Conservation (phyloP, 306 rosid species). For the Ammopiptanthus mongolicus region DNA sequence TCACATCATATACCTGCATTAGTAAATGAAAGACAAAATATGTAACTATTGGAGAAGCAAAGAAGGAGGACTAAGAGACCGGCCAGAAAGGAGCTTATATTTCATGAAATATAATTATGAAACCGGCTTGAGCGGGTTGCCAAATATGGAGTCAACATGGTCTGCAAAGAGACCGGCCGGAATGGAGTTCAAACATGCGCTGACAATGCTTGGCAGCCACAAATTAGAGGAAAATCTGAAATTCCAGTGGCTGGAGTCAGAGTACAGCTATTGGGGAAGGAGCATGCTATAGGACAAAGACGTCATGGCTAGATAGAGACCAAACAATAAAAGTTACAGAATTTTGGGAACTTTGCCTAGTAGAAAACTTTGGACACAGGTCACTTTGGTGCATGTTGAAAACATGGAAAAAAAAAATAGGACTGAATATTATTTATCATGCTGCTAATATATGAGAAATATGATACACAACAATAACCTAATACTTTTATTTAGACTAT, state of each 20-base stretch:
- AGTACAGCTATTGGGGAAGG: background rate
- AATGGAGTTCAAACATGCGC: background rate
- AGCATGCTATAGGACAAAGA: no score
- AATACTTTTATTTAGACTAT: background rate
- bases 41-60: constrained; percentile 9
- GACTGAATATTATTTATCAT: no score
- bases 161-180: background rate
- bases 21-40: background rate
- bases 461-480: background rate
- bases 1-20: constrained; percentile 70
- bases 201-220: background rate
- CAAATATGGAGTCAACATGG: no score
- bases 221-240: background rate
- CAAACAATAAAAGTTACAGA: background rate
- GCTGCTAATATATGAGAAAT: background rate
- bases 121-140: background rate
- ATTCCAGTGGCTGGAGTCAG: background rate
- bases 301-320: background rate
- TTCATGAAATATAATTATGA: background rate
- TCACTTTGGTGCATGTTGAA: background rate
- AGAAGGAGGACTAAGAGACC: background rate
- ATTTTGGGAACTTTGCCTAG: background rate
- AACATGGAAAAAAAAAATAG: no score
- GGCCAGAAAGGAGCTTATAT: background rate
- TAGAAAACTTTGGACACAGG: background rate